A percentile compares a stretch with the other conserved stretches of the same genome.
phyloP scores from a whole-genome alignment of 192 early-diverging fungal species.

The Coemansia sp. region DNA sequence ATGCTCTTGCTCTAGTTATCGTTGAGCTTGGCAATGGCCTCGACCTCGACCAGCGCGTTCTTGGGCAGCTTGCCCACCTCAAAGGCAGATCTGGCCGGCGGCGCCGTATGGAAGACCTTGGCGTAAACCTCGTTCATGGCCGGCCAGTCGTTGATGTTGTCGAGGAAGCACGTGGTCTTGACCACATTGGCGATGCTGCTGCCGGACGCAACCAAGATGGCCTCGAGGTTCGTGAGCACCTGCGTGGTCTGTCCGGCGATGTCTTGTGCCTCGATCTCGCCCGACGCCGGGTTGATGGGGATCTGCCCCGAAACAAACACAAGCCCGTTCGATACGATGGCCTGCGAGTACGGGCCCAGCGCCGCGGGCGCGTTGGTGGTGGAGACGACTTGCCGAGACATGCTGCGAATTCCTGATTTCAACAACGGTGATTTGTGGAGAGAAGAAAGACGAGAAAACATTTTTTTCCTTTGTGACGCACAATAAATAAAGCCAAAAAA shows the following conservation, averaged over 20 bases:
- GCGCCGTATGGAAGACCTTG: slow-evolving; percentile 63
- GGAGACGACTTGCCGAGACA: slow-evolving; percentile 52
- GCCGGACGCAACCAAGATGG: slow-evolving; percentile 78
- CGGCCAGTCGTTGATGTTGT: slow-evolving; percentile 88
- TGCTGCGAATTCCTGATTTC: slow-evolving; percentile 16
- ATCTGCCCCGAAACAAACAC: slow-evolving; percentile 82
- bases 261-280: slow-evolving; percentile 69
- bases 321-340: slow-evolving; percentile 78
- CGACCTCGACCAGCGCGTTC: slow-evolving; percentile 91
- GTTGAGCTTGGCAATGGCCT: slow-evolving; percentile 77
- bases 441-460: background rate
- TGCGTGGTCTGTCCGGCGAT: slow-evolving; percentile 74
- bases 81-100: slow-evolving; percentile 76
- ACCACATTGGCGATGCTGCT: slow-evolving; percentile 81
- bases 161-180: slow-evolving; percentile 96
- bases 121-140: slow-evolving; percentile 89
- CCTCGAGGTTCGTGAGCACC: slow-evolving; percentile 78
- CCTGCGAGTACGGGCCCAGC: slow-evolving; percentile 79
- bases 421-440: background rate
- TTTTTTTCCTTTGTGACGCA: slow-evolving; percentile 4
- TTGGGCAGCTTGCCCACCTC: slow-evolving; percentile 91
- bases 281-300: slow-evolving; percentile 70
- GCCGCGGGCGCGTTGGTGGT: slow-evolving; percentile 67
- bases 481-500: background rate
- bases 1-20: no score